Evolutionary conservation across 495 filamentous ascomycete genomes (phyloP).

Genomic region (Sordaria brevicollis): DNA sequence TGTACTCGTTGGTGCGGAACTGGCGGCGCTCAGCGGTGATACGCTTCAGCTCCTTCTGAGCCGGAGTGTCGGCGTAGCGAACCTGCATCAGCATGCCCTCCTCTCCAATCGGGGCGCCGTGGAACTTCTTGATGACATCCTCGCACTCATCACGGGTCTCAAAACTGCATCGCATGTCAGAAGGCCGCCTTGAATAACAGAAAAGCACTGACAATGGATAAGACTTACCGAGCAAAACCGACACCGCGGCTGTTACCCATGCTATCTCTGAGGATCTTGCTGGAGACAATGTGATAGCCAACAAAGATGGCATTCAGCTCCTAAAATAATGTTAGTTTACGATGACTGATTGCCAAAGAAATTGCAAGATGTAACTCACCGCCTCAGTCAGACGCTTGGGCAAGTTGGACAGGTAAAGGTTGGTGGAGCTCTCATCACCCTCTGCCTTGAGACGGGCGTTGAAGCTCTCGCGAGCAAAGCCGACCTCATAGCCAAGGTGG

Average conservation of each 20-base stretch:
- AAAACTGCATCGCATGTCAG: slow-evolving; percentile 49
- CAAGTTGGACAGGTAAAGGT: slow-evolving; percentile 94
- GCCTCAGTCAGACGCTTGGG: slow-evolving; percentile 83
- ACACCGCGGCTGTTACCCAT: slow-evolving; percentile 91
- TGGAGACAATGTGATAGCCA: slow-evolving; percentile 75
- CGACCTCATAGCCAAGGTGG: slow-evolving; percentile 87
- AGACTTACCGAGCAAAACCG: slow-evolving; percentile 81
- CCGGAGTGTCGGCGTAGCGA: slow-evolving; percentile 90
- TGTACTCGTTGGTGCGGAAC: slow-evolving; percentile 92
- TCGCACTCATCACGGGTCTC: slow-evolving; percentile 81
- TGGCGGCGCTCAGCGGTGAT: slow-evolving; percentile 86
- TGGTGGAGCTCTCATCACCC: slow-evolving; percentile 76
- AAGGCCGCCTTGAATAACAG: background rate
- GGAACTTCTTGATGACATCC: slow-evolving; percentile 70
- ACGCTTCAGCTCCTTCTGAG: slow-evolving; percentile 91
- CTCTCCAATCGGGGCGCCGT: slow-evolving; percentile 58
- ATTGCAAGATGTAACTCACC: slow-evolving; percentile 33
- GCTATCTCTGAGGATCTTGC: slow-evolving; percentile 83
- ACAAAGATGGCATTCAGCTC: slow-evolving; percentile 70
- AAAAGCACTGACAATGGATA: too few species aligned
- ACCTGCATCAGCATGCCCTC: slow-evolving; percentile 77
- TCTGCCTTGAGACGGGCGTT: slow-evolving; percentile 91
- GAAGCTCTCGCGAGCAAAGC: slow-evolving; percentile 92
- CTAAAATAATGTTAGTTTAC: slow-evolving; percentile 26
- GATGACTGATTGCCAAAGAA: background rate